phyloP scores from a whole-genome alignment of 345 rosid species.

The Eucalyptus pauciflora region DNA sequence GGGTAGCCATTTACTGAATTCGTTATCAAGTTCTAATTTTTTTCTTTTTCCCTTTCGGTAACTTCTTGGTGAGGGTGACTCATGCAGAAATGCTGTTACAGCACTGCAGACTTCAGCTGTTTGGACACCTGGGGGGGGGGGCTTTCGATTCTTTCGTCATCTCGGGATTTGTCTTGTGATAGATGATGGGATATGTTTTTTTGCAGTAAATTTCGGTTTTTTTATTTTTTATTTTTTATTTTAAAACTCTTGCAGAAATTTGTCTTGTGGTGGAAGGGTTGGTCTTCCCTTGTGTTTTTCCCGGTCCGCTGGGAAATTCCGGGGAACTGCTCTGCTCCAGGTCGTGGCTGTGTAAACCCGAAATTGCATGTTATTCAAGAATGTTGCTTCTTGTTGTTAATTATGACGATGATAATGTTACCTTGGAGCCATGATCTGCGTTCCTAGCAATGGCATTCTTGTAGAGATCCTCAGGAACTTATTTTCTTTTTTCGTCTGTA shows the following conservation, averaged over 20 bases:
- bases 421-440: background rate
- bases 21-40: background rate
- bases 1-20: background rate
- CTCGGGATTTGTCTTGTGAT: background rate
- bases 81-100: background rate
- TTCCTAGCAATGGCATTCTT: background rate
- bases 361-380: background rate
- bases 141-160: background rate
- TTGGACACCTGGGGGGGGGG: background rate
- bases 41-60: background rate
- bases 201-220: background rate
- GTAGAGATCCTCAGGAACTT: background rate
- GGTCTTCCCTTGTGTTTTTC: background rate
- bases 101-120: background rate
- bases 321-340: background rate
- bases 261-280: background rate
- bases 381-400: background rate
- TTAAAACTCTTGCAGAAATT: background rate
- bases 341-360: background rate
- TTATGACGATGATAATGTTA: background rate
- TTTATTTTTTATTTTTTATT: background rate
- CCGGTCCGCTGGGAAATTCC: background rate
- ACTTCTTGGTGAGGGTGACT: background rate
- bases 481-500: background rate
- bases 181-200: background rate